Percentiles rank a stretch among this genome's conserved stretches.
Evolutionary conservation across 257 asterid genomes (phyloP).

Genomic region (Leptodermis oblonga): DNA sequence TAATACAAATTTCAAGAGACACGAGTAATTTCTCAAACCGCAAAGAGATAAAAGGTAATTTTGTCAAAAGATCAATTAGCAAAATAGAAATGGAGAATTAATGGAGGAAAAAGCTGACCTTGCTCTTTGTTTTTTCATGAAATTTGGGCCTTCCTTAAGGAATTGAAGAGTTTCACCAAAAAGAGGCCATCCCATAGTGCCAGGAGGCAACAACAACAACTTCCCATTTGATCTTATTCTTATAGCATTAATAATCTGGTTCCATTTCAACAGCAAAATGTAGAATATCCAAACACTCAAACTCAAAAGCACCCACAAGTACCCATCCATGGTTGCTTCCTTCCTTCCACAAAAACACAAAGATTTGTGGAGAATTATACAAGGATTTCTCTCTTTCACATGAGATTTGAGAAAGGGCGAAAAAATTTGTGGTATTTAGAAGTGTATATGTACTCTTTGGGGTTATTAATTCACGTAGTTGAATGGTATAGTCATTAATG

Average conservation of each 20-base stretch:
- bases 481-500: too few relatives aligned
- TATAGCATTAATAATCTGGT: slow-evolving; percentile 30
- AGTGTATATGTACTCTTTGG: too few relatives aligned
- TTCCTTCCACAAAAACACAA: not conserved
- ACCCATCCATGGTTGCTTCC: not conserved
- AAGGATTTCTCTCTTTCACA: too few relatives aligned
- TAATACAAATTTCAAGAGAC: too few relatives aligned
- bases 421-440: too few relatives aligned
- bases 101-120: slow-evolving; percentile 46
- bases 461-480: too few relatives aligned
- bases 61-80: too few relatives aligned
- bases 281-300: slow-evolving; percentile 6
- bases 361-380: not conserved
- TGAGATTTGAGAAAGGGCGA: too few relatives aligned
- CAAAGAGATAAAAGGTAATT: too few relatives aligned
- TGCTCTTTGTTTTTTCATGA: slow-evolving; percentile 49
- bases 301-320: slow-evolving; percentile 1
- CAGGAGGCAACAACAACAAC: slow-evolving; percentile 77
- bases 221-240: too few relatives aligned
- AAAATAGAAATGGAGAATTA: too few relatives aligned
- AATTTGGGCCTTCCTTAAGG: slow-evolving; percentile 57
- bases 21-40: too few relatives aligned
- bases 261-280: slow-evolving; percentile 46
- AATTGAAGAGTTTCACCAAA: slow-evolving; percentile 65
- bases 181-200: slow-evolving; percentile 84